These are phyloP conservation scores for Dorcoceras hygrometricum DNA, from an alignment of 257 asterid species.

Conservation along the genomic window DNA sequence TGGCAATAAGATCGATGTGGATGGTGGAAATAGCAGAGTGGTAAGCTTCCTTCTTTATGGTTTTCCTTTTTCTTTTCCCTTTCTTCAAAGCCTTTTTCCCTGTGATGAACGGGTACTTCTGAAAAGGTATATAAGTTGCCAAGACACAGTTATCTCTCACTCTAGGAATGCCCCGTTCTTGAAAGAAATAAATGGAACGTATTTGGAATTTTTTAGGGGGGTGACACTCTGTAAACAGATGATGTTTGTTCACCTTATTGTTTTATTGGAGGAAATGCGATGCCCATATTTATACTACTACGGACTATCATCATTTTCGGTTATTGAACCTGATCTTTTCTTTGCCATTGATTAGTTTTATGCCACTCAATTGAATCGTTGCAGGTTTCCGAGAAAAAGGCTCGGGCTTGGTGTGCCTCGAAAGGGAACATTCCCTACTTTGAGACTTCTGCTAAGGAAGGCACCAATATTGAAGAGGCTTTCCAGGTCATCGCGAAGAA, in stretches of 20 bases:
- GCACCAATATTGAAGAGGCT: constrained; percentile 92
- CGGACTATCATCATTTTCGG: neutral
- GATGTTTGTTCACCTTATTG: neutral
- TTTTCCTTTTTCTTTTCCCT: neutral
- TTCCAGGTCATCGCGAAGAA: constrained; percentile 90
- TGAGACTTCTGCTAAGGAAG: constrained; percentile 99
- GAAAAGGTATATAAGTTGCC: neutral
- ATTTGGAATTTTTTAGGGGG: neutral
- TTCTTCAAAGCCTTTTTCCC: neutral
- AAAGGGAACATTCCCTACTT: constrained; percentile 96
- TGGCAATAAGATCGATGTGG: constrained; percentile 94
- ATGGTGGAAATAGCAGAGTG: constrained; percentile 97
- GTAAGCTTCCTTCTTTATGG: constrained; percentile 35
- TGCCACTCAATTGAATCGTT: constrained; percentile 9
- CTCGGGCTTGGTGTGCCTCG: constrained; percentile 97
- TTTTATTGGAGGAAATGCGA: neutral
- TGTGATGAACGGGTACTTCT: neutral
- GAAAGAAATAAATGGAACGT: neutral
- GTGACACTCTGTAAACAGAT: neutral
- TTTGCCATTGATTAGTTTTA: neutral
- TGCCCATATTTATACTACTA: neutral
- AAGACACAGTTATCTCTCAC: neutral
- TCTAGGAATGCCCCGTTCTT: neutral
- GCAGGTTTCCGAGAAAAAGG: constrained; percentile 98
- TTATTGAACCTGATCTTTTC: constrained; percentile 4